Evolutionary conservation across 1,284 basidiomycete species (phyloP).

Genomic region (Trichosporon sp.): DNA sequence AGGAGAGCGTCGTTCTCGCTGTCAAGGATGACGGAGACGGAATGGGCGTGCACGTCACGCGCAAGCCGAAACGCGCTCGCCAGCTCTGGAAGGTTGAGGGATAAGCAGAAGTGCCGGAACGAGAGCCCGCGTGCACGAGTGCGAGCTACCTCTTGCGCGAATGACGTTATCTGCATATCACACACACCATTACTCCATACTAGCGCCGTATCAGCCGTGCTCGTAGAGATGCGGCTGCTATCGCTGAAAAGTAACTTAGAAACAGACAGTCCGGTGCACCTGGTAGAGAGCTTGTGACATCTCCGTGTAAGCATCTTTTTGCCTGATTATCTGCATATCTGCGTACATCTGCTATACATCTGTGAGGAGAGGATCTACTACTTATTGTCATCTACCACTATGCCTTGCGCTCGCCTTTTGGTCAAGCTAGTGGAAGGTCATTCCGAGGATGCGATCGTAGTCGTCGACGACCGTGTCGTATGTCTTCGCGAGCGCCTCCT

Average conservation of each 20-base stretch:
- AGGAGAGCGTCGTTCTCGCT: constrained; percentile 80
- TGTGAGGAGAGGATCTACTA: background rate
- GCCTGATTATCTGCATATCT: background rate
- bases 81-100: constrained; percentile 84
- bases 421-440: constrained; percentile 45
- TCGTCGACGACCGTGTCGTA: constrained; percentile 85
- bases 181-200: background rate
- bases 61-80: constrained; percentile 70
- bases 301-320: background rate
- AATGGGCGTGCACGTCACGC: constrained; percentile 78
- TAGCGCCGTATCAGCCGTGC: background rate
- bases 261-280: background rate
- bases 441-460: constrained; percentile 76
- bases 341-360: constrained; percentile 17
- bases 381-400: background rate
- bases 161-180: constrained; percentile 10
- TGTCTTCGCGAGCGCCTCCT: constrained; percentile 89
- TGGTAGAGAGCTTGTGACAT: background rate
- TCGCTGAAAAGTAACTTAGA: background rate
- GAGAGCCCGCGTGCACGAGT: background rate
- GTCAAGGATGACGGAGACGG: constrained; percentile 70
- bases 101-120: constrained; percentile 46
- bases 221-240: background rate
- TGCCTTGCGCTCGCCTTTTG: background rate
- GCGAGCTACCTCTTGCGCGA: background rate